Base-by-base conservation (phyloP, 176 grass and related monocot genomes). In the Musa itinerans region DNA sequence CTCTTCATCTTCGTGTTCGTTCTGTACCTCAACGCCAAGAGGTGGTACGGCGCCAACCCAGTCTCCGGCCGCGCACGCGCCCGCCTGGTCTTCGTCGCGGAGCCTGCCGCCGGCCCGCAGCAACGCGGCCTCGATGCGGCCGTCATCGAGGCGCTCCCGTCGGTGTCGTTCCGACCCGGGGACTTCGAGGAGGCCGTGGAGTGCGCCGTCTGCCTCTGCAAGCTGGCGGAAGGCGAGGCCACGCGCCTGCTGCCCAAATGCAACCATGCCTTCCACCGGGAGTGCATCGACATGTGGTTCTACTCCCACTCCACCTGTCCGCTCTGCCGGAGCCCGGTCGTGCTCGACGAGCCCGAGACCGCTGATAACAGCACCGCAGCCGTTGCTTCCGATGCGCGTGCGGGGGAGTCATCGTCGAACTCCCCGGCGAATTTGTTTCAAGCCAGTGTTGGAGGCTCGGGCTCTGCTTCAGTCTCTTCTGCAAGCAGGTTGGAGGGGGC, bases 251-350 rank as follows among this genome's bases (percentile, higher is more conserved):
- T 26, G 68, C 68, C 65, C 65, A 34, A 50, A 13, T 70, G 68
- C 12, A 15, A 29, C 29, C 69, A 71, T 43, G 69, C 17, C 19
- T 71, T 52, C 69, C 69, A 71, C 69, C 17, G 50, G 0, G 34
- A 52, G 48, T 71, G 69, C 69, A 51, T 71, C 69, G 69, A 71
- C 69, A 71, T 51, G 48, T 71, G 69, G 69, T 51, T 71, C 69
- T 20, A 13, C 34, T 71, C 69, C 9, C 48, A 71, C 48, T 52
- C 69, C 69, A 71, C 69, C 19, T 71, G 69, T 15, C 69, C 69
- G 19, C 48, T 71, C 69, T 71, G 69, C 69, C 69, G 69, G 61
- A 63, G 61, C 21, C 7, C 3, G n/a, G 61, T 63, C 8, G 20
- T 10, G n/a, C 19, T 20, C 19, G 21, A 23, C 1, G n/a, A 63